Percentiles rank a stretch among this genome's conserved stretches.
phyloP scores from a whole-genome alignment of 2,329 filamentous ascomycete species.

The Aspergillus hiratsukae region DNA sequence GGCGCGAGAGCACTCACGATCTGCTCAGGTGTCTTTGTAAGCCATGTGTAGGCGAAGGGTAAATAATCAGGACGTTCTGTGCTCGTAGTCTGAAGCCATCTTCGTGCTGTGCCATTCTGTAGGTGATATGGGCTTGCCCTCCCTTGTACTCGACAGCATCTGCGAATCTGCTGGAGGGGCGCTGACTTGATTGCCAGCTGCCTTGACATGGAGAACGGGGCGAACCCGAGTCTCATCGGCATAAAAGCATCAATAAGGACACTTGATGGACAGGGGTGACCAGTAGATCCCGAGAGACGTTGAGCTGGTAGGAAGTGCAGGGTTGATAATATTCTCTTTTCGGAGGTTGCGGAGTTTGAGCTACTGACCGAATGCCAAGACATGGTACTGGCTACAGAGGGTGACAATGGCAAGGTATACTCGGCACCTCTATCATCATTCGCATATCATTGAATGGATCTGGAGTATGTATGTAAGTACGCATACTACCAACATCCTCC shows the following conservation, averaged over 20 bases:
- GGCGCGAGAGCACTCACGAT: constrained; percentile 20
- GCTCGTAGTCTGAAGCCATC: constrained; percentile 16
- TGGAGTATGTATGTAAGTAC: neutral
- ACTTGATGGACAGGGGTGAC: neutral
- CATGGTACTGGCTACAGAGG: neutral
- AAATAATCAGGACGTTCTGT: constrained; percentile 1
- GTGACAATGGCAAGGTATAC: neutral
- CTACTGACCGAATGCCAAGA: neutral
- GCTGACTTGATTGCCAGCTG: constrained; percentile 12
- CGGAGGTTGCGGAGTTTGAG: neutral
- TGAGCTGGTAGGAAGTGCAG: neutral
- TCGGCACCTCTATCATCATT: neutral
- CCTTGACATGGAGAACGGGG: constrained; percentile 14
- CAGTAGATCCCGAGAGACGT: neutral
- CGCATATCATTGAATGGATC: neutral
- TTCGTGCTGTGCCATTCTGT: constrained; percentile 3
- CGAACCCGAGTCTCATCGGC: constrained; percentile 15
- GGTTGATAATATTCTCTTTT: neutral
- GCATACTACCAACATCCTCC: neutral
- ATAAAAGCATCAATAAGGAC: constrained; percentile 17
- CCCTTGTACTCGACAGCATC: constrained; percentile 4
- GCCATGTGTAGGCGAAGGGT: constrained; percentile 29
- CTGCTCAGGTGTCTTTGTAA: constrained; percentile 26
- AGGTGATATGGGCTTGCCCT: neutral
- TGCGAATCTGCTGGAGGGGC: constrained; percentile 3